phyloP scores from a whole-genome alignment of 2,329 filamentous ascomycete species.

The Trichoderma sp. region DNA sequence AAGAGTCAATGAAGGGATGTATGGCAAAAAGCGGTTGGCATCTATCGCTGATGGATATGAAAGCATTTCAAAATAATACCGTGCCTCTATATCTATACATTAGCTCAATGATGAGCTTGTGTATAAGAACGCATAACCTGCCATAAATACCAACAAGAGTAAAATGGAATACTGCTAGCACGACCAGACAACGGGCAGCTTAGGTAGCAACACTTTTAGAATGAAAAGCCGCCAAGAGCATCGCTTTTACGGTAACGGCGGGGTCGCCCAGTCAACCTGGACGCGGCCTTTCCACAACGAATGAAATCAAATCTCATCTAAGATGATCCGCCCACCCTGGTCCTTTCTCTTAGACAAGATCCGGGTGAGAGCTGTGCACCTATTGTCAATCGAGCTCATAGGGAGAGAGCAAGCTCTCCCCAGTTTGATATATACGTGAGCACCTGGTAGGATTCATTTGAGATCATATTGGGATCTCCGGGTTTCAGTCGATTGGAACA shows the following conservation, averaged over 20 bases:
- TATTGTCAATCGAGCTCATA: neutral
- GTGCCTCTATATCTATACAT: neutral
- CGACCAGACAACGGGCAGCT: neutral
- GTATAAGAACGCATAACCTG: neutral
- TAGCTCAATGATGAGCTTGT: neutral
- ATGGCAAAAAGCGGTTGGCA: neutral
- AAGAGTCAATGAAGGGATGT: neutral
- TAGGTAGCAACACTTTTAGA: neutral
- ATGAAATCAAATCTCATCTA: neutral
- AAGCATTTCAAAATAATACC: neutral
- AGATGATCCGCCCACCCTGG: neutral
- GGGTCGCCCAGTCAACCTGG: neutral
- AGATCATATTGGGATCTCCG: neutral
- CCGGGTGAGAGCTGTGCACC: neutral
- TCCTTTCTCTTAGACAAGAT: neutral
- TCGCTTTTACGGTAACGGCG: slow-evolving; percentile 6
- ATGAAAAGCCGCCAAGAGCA: neutral
- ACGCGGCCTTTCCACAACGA: neutral
- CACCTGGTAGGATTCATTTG: neutral
- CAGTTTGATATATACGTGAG: neutral
- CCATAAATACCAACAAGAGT: neutral
- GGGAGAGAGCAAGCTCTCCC: neutral
- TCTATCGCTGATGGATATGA: neutral
- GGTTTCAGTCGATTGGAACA: neutral
- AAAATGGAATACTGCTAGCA: neutral